Conservation (phyloP, 2,329 filamentous ascomycete genomes). For the Trichoderma koningiopsis region DNA sequence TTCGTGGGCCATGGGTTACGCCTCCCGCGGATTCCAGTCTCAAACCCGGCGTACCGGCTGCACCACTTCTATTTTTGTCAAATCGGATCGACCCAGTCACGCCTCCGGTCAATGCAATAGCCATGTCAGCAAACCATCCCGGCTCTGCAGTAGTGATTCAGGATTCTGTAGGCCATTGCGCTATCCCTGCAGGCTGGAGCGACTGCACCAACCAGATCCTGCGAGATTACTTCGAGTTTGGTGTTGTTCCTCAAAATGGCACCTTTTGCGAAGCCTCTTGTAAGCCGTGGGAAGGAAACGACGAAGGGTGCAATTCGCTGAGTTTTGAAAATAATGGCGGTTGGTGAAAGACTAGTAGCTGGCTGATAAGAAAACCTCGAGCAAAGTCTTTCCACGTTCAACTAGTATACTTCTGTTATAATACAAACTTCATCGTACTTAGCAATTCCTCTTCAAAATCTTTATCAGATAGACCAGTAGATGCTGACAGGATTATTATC, state of each 20-base stretch:
- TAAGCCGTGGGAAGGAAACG: too few species aligned
- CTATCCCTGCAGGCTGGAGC: background rate
- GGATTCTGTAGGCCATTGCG: slow-evolving; percentile 9
- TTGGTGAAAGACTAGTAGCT: too few species aligned
- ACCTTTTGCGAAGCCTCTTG: too few species aligned
- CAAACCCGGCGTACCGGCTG: background rate
- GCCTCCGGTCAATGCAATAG: background rate
- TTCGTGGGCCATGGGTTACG: slow-evolving; percentile 9
- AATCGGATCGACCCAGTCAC: background rate
- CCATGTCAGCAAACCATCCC: slow-evolving; percentile 5
- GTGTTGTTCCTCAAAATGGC: background rate
- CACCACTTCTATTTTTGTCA: slow-evolving; percentile 5
- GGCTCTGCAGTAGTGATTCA: slow-evolving; percentile 7
- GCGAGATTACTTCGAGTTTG: slow-evolving; percentile 6
- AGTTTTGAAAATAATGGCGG: too few species aligned
- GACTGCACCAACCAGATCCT: background rate
- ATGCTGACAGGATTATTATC: too few species aligned
- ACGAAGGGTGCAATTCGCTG: too few species aligned
- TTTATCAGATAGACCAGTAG: too few species aligned
- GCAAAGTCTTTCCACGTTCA: too few species aligned
- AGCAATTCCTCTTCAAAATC: too few species aligned
- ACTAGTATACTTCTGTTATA: too few species aligned
- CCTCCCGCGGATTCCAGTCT: background rate
- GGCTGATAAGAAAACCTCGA: too few species aligned
- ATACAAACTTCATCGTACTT: too few species aligned